These are phyloP conservation scores for Gastrolobium villosum DNA, from an alignment of 306 rosid genomes.

Conservation along the genomic window DNA sequence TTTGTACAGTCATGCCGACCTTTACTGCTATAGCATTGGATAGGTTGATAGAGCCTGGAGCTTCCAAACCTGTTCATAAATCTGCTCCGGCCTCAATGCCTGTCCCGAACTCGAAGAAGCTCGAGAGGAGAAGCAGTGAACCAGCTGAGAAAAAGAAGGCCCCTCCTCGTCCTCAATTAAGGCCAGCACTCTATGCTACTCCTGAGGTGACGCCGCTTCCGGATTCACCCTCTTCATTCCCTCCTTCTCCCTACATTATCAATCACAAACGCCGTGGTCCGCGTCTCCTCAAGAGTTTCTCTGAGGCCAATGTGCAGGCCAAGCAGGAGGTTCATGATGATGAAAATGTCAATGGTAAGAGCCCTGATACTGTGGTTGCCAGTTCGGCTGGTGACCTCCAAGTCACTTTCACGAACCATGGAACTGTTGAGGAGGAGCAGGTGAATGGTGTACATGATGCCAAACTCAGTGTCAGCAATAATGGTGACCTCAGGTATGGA, in stretches of 20 bases:
- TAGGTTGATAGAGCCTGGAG: conserved; percentile 86
- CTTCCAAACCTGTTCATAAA: conserved; percentile 71
- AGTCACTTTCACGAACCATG: conserved; percentile 42
- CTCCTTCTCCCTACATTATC: conserved; percentile 91
- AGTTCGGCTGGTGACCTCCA: conserved; percentile 54
- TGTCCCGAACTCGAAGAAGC: conserved; percentile 57
- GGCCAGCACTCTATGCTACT: conserved; percentile 88
- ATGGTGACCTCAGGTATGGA: conserved; percentile 49
- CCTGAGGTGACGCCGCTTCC: conserved; percentile 91
- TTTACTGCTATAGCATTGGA: conserved; percentile 89
- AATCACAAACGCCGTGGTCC: conserved; percentile 98
- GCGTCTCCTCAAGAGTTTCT: conserved; percentile 80
- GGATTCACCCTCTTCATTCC: conserved; percentile 83
- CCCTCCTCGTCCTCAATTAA: conserved; percentile 73
- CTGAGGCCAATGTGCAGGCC: conserved; percentile 68
- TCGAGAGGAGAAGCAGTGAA: conserved; percentile 66
- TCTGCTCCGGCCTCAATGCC: conserved; percentile 63
- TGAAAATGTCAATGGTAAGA: conserved; percentile 46
- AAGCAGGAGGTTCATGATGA: conserved; percentile 45
- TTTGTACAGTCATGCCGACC: conserved; percentile 83
- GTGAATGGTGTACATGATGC: conserved; percentile 50
- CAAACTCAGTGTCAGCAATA: conserved; percentile 42
- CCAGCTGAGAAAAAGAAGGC: conserved; percentile 52
- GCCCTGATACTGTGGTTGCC: conserved; percentile 54
- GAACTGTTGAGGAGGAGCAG: conserved; percentile 52